Conservation (phyloP, 2,329 filamentous ascomycete species). For the Penicillium verrucosum region DNA sequence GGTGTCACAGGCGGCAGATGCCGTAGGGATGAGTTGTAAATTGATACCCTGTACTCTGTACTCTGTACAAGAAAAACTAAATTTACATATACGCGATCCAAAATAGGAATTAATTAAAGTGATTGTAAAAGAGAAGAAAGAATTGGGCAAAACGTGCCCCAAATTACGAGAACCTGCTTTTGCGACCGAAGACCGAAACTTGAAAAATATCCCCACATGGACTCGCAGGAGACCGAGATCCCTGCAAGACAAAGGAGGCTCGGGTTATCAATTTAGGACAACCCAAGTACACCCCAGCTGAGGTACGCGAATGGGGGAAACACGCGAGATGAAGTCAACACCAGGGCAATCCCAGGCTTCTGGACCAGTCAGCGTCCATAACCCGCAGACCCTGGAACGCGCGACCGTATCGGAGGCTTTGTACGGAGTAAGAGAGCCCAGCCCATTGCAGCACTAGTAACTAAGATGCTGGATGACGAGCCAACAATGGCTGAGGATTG, state of each 20-base stretch:
- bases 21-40: constrained; percentile 5
- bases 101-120: not conserved
- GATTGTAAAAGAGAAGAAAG: constrained; percentile 8
- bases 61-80: not conserved
- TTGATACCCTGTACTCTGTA: not conserved
- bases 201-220: constrained; percentile 20
- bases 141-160: constrained; percentile 8
- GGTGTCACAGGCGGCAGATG: constrained; percentile 16
- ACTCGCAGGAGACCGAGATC: constrained; percentile 14
- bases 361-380: constrained; percentile 28
- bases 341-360: constrained; percentile 20
- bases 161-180: constrained; percentile 23
- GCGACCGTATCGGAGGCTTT: constrained; percentile 27
- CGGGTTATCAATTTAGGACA: constrained; percentile 10
- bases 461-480: constrained; percentile 13
- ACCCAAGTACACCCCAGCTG: constrained; percentile 5
- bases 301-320: constrained; percentile 16
- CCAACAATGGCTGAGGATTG: constrained; percentile 15
- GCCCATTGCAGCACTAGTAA: constrained; percentile 17
- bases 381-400: constrained; percentile 26
- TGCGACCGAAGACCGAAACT: constrained; percentile 5
- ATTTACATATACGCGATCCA: not conserved
- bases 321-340: constrained; percentile 23
- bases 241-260: constrained; percentile 22
- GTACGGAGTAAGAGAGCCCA: constrained; percentile 12